Percentiles rank a stretch among this genome's conserved stretches.
Evolutionary conservation across 2,329 filamentous ascomycete genomes (phyloP).

Genomic region (Aspergillus sp.): DNA sequence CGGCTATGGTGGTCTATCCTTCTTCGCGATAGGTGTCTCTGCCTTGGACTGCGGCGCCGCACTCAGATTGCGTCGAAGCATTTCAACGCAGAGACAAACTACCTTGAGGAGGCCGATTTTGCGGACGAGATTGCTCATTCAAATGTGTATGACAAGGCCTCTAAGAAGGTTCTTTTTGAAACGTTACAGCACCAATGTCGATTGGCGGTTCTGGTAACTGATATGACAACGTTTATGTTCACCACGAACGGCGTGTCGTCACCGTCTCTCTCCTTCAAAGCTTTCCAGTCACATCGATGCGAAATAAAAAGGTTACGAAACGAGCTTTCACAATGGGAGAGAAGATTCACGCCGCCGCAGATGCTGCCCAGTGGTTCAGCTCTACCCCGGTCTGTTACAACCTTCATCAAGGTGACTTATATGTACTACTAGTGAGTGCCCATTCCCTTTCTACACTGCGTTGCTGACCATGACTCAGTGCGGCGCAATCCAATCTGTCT

Average conservation of each 20-base stretch:
- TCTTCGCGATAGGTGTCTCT: slow-evolving; percentile 5
- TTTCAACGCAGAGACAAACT: slow-evolving; percentile 9
- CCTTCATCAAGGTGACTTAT: slow-evolving; percentile 7
- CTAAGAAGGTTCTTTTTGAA: slow-evolving; percentile 3
- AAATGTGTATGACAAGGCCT: background rate
- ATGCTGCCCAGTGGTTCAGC: background rate
- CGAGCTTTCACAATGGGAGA: slow-evolving; percentile 4
- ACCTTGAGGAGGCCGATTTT: slow-evolving; percentile 7
- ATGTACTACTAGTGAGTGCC: slow-evolving; percentile 9
- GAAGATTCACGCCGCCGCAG: background rate
- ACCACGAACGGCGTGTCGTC: slow-evolving; percentile 5
- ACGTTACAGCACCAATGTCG: slow-evolving; percentile 8
- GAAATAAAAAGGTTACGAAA: slow-evolving; percentile 1
- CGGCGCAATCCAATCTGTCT: background rate
- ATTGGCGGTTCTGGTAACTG: slow-evolving; percentile 7
- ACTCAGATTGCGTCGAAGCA: slow-evolving; percentile 6
- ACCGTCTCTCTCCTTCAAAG: slow-evolving; percentile 1
- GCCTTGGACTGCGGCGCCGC: slow-evolving; percentile 7
- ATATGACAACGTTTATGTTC: slow-evolving; percentile 7
- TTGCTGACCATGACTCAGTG: background rate
- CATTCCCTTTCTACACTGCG: background rate
- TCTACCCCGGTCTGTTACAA: background rate
- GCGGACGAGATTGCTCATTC: slow-evolving; percentile 7
- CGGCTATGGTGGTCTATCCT: slow-evolving; percentile 9
- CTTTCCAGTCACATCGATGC: slow-evolving; percentile 2